Evolutionary conservation across 495 filamentous ascomycete genomes (phyloP), one percentile per base, ranked within the genome.

Genomic region (Penicillium macrosclerotiorum): DNA sequence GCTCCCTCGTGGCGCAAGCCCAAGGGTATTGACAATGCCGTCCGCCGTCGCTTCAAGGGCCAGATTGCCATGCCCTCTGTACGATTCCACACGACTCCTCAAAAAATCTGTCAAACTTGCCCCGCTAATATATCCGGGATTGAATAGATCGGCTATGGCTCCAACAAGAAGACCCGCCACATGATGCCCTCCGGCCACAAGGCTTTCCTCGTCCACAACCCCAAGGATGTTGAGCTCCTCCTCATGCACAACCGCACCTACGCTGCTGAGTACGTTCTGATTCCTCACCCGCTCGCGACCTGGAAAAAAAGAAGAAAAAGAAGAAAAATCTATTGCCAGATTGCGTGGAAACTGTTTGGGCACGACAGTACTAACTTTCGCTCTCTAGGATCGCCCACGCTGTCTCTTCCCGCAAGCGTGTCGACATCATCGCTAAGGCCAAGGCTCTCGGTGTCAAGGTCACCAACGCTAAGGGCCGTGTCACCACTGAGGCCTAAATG

Each of bases 221-320:
- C 83, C 72, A 76, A 82, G 66, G 94, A 97, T 64, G 85, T 98
- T 65, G 92, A 97, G 76, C 85, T 98, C 51, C 87, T 98, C 59
- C 82, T 98, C 50, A 98, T 98, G 93, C 94, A 98, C 85, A 97
- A 97, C 86, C 85, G 85, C 70, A 95, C 89, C 69, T 96, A 83
- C 76, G 93, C 93, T 69, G 93, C 93, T 65, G 94, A 97, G 93
- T 97, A 86, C 63, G 90, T 81, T 26, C n/a, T n/a, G n/a, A n/a
- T n/a, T n/a, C n/a, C n/a, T n/a, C n/a, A n/a, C n/a, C n/a, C n/a
- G n/a, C n/a, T n/a, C n/a, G n/a, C n/a, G 22, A 41, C 26, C 16
- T 11, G 1, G 2, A 5, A 17, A 39, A 9, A 9, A 4, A 26
- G n/a, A n/a, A n/a, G n/a, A n/a, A n/a, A n/a, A n/a, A n/a, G n/a